Percentiles rank a stretch among this genome's conserved stretches.
Conservation (phyloP, 2,329 filamentous ascomycete genomes). For the Pseudogymnoascus sp. region DNA sequence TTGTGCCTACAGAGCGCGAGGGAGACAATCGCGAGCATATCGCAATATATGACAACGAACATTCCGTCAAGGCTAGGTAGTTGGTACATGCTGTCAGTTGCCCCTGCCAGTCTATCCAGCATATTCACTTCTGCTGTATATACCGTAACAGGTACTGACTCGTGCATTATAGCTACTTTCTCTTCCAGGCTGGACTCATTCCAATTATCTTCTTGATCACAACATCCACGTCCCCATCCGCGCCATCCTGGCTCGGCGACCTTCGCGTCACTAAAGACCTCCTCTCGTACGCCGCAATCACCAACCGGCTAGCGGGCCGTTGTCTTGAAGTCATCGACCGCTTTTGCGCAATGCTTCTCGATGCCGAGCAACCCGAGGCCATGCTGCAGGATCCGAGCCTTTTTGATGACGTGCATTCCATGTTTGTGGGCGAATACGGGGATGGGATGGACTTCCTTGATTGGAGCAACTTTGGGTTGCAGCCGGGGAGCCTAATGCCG, state of each 20-base stretch:
- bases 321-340: constrained; percentile 34
- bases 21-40: constrained; percentile 35
- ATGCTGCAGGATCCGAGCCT: constrained; percentile 33
- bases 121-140: not conserved
- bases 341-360: constrained; percentile 30
- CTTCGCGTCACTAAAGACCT: constrained; percentile 35
- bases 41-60: constrained; percentile 34
- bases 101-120: not conserved
- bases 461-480: constrained; percentile 30
- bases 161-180: constrained; percentile 30
- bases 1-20: constrained; percentile 35
- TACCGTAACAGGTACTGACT: not conserved
- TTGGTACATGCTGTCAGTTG: constrained; percentile 35
- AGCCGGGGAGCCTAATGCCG: not conserved
- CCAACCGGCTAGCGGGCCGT: constrained; percentile 33
- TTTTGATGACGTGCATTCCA: constrained; percentile 30
- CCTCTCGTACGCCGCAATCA: constrained; percentile 31
- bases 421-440: constrained; percentile 31
- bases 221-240: constrained; percentile 30
- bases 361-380: constrained; percentile 23
- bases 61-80: constrained; percentile 34
- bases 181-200: constrained; percentile 39
- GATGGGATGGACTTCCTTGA: constrained; percentile 33
- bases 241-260: constrained; percentile 17
- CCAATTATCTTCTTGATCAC: constrained; percentile 38